Percentiles rank a stretch among this genome's conserved stretches.
Evolutionary conservation across 2,329 filamentous ascomycete genomes (phyloP).

Genomic region (Tolypocladium amazonense): DNA sequence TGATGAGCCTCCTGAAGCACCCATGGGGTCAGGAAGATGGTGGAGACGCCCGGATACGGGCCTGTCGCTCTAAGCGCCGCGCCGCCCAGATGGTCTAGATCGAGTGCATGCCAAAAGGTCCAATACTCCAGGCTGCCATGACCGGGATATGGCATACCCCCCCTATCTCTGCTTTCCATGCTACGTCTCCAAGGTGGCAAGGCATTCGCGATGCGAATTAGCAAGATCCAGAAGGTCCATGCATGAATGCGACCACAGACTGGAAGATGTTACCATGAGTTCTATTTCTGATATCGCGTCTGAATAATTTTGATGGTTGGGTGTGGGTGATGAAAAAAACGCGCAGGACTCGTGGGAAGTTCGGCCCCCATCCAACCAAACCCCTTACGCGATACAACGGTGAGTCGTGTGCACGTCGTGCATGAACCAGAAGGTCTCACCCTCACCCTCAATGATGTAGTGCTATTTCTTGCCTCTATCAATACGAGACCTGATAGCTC

Average conservation of each 20-base stretch:
- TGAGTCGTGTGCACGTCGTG: not conserved
- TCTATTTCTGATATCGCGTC: not conserved
- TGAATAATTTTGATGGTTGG: not conserved
- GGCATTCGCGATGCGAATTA: not conserved
- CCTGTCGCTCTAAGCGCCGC: not conserved
- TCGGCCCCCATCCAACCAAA: not conserved
- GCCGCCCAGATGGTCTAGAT: not conserved
- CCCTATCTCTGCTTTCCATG: not conserved
- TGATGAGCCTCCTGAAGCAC: not conserved
- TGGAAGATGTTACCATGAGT: not conserved
- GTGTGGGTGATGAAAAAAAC: not conserved
- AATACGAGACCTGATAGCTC: not conserved
- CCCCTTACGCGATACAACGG: not conserved
- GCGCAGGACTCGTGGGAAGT: not conserved
- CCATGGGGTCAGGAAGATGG: not conserved
- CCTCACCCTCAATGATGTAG: not conserved
- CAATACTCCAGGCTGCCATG: not conserved
- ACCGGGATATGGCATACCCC: not conserved
- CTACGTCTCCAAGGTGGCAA: not conserved
- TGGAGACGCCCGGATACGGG: not conserved
- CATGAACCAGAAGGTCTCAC: not conserved
- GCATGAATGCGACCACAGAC: not conserved
- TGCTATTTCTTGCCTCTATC: not conserved
- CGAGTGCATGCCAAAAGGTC: not conserved
- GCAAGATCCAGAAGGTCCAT: not conserved